Base-by-base conservation (phyloP, 73 alveolate genomes). In the Stentor roeselii region DNA sequence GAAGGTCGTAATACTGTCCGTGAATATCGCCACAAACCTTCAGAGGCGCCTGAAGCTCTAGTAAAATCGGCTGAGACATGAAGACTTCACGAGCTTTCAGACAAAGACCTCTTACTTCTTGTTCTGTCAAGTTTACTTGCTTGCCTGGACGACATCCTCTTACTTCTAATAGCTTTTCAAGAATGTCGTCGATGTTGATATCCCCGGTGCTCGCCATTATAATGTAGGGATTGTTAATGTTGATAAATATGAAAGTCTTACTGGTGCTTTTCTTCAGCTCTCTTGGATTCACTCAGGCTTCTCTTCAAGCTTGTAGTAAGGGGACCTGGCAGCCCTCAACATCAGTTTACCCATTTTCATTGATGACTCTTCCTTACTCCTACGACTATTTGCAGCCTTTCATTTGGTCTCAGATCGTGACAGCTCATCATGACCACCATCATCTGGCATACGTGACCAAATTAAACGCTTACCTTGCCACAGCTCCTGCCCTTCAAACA, bases 131-230 rank as follows among this genome's bases (percentile, higher is more conserved):
- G 83, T 90, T 91, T 59, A 95, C 98, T 85, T 92, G 95, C 87
- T 89, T 93, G 37, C 94, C 91, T 3, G 99, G 99, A 37, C 95
- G 87, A 89, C 91, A 36, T 60, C 90, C 97, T 89, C 96, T 95
- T 60, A 95, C 99, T 94, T 93, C 93, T 61, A 95, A 83, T n/a
- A n/a, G n/a, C n/a, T n/a, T n/a, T n/a, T n/a, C n/a, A n/a, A n/a
- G n/a, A n/a, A n/a, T n/a, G n/a, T n/a, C n/a, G n/a, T n/a, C n/a
- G n/a, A n/a, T n/a, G n/a, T n/a, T n/a, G n/a, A n/a, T n/a, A n/a
- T n/a, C n/a, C n/a, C n/a, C n/a, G n/a, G n/a, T n/a, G n/a, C n/a
- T n/a, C n/a, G n/a, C n/a, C n/a, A n/a, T n/a, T n/a, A n/a, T n/a
- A n/a, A n/a, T n/a, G n/a, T n/a, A n/a, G n/a, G n/a, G n/a, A n/a